Evolutionary conservation across 2,329 filamentous ascomycete species (phyloP).

Genomic region (Pyrenochaeta sp.): DNA sequence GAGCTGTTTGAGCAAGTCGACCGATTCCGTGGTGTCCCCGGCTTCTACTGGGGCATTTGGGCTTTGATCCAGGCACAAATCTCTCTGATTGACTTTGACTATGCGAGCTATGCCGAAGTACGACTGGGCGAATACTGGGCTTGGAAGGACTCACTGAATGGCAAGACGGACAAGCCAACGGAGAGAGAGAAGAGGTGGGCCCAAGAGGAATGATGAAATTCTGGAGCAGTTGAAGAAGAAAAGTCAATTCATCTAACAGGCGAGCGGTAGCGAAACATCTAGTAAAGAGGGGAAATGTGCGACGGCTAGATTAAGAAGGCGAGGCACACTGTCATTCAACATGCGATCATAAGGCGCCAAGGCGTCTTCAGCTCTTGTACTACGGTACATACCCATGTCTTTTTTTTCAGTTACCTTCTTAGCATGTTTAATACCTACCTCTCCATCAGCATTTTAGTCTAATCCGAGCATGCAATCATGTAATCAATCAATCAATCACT

Average conservation of each 20-base stretch:
- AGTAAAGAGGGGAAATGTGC: neutral
- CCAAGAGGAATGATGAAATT: slow-evolving; percentile 59
- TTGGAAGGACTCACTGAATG: slow-evolving; percentile 79
- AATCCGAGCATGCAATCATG: too few relatives aligned
- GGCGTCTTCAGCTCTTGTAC: slow-evolving; percentile 2
- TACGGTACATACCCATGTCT: slow-evolving; percentile 6
- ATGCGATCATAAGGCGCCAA: slow-evolving; percentile 5
- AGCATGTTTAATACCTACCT: slow-evolving; percentile 10
- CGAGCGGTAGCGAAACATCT: neutral
- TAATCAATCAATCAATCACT: too few relatives aligned
- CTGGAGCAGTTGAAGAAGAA: too few relatives aligned
- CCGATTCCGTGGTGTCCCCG: slow-evolving; percentile 84
- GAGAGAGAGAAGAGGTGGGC: slow-evolving; percentile 84
- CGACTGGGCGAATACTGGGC: slow-evolving; percentile 91
- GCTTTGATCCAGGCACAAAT: slow-evolving; percentile 93
- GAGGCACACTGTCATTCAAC: slow-evolving; percentile 13
- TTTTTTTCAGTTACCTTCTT: neutral
- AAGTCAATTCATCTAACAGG: too few relatives aligned
- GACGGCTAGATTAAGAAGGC: slow-evolving; percentile 1
- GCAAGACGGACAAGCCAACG: slow-evolving; percentile 70
- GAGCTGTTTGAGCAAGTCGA: slow-evolving; percentile 84
- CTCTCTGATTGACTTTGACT: slow-evolving; percentile 96
- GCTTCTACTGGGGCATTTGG: slow-evolving; percentile 94
- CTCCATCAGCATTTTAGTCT: neutral
- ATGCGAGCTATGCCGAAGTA: slow-evolving; percentile 86